A percentile compares a stretch with the other conserved stretches of the same genome.
Conservation (phyloP, 176 grass and related monocot genomes). For the Oryza punctata region DNA sequence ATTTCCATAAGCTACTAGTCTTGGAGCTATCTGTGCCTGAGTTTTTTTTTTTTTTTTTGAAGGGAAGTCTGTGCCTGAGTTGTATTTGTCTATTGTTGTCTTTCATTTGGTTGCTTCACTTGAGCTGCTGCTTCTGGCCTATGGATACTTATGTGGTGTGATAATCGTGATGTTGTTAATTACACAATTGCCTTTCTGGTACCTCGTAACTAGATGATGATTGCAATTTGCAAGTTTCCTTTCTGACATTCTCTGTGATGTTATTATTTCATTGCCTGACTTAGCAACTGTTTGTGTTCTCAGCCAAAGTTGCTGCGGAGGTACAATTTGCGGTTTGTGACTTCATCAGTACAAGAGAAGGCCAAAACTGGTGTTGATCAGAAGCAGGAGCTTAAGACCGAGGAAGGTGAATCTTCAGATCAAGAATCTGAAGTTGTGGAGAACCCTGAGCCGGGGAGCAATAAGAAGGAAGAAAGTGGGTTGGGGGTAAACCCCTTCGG, state of each 20-base stretch:
- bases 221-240: background rate
- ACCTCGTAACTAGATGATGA: background rate
- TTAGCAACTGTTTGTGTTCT: conserved; percentile 8
- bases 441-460: background rate
- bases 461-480: conserved; percentile 30
- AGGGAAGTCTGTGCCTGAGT: background rate
- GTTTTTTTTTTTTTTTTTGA: too few species aligned
- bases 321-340: conserved; percentile 61
- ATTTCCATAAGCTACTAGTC: background rate
- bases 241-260: background rate
- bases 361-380: conserved; percentile 17
- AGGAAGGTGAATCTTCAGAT: conserved; percentile 27
- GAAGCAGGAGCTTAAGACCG: conserved; percentile 32
- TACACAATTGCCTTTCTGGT: background rate
- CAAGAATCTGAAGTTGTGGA: conserved; percentile 20
- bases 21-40: background rate
- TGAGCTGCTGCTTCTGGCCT: background rate
- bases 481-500: conserved; percentile 49
- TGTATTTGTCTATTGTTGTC: background rate
- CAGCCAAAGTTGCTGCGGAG: conserved; percentile 70
- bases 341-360: conserved; percentile 76
- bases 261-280: background rate
- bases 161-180: background rate
- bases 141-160: background rate
- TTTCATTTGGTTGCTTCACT: background rate